A percentile compares a stretch with the other conserved stretches of the same genome.
Evolutionary conservation across 805 yeast species (phyloP).

Genomic region (Sungouiella thailandica): DNA sequence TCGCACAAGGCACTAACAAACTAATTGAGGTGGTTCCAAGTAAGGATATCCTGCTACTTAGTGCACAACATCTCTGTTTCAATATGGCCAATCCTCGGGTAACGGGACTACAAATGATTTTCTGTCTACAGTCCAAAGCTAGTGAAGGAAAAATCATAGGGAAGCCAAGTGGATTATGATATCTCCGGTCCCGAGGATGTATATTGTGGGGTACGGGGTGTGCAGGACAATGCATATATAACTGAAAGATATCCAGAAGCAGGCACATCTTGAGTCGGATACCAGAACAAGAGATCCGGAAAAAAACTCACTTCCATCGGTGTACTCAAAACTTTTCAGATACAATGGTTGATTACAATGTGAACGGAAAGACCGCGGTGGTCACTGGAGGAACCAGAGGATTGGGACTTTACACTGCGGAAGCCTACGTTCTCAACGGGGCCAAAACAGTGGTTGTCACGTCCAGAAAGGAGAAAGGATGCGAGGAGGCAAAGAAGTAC

Average conservation of each 20-base stretch:
- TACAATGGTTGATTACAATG: slow-evolving; percentile 42
- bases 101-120: slow-evolving; percentile 57
- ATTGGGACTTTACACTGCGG: slow-evolving; percentile 65
- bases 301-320: background rate
- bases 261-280: too few species aligned
- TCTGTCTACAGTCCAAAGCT: slow-evolving; percentile 15
- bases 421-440: slow-evolving; percentile 55
- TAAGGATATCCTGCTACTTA: slow-evolving; percentile 46
- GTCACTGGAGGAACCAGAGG: slow-evolving; percentile 78
- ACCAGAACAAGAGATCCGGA: too few species aligned
- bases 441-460: slow-evolving; percentile 59
- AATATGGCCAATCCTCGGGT: slow-evolving; percentile 63
- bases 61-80: slow-evolving; percentile 19
- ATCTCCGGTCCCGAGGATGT: background rate
- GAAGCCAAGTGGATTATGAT: background rate
- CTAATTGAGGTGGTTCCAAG: slow-evolving; percentile 70
- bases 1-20: slow-evolving; percentile 38
- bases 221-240: background rate
- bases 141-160: background rate
- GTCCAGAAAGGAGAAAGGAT: slow-evolving; percentile 59
- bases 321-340: too few species aligned
- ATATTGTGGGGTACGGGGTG: background rate
- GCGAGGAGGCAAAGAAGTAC: slow-evolving; percentile 48
- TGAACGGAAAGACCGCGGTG: slow-evolving; percentile 59
- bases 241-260: too few species aligned